Evolutionary conservation across 2,329 filamentous ascomycete genomes (phyloP), one percentile per base, ranked within the genome.

Genomic region (Hymenoscyphus salicellus): DNA sequence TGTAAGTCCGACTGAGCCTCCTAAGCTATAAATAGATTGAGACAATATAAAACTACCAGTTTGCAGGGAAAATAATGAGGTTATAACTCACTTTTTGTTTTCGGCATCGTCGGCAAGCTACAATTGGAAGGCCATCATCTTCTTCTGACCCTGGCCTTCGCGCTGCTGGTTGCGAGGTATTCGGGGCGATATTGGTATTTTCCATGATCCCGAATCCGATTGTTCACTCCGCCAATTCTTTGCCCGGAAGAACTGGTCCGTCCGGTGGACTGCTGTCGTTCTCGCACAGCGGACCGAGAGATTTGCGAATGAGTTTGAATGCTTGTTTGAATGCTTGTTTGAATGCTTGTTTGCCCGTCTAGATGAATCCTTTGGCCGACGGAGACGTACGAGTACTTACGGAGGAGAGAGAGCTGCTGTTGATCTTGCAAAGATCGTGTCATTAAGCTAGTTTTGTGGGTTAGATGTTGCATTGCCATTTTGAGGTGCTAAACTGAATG

Each of bases 71-170:
- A 49, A n/a, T 28, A 55, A 20, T 30, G 55, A 56, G 55, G 55
- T 17, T 32, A 20, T 56, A 33, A 56, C 68, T 62, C 62, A 70
- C 68, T 59, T 69, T 70, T 60, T 70, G 67, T 55, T 68, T 70
- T 41, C 67, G 67, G 56, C 68, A 70, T 5, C 68, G 65, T 58
- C 62, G 56, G 61, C 67, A 70, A 16, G 67, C 64, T 46, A 65
- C 62, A 2, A 52, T 60, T 20, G 58, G 58, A 8, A 52, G 46
- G 10, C 46, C 46, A 11, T 52, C 46, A 10, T 52, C 46, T 14
- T 52, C 46, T 52, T 52, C 46, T 26, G 46, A 26, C 43, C 43
- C 43, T 49, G 23, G 43, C 43, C 46, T 23, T 23, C 46, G 46
- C n/a, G 20, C 10, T 14, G 46, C 20, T 52, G 46, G 8, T 23